Evolutionary conservation across 2,329 filamentous ascomycete species (phyloP), one percentile per base, ranked within the genome.

Genomic region (Ascochyta koolunga): DNA sequence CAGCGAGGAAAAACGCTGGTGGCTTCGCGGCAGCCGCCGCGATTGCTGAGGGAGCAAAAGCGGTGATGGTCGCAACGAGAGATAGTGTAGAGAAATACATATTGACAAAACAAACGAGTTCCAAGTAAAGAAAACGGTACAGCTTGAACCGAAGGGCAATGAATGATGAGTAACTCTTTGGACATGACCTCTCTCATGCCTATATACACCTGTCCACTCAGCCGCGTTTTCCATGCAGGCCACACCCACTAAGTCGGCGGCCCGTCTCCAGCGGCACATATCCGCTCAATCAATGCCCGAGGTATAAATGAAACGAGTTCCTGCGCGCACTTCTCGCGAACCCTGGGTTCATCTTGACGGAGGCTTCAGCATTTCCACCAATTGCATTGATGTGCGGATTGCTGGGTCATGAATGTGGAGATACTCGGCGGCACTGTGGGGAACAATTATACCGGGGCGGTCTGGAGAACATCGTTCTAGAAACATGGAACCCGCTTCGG

Each of bases 1-100:
- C 72, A 9, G 71, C 68, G 2, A 75, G 66, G 37, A 72, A 62
- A 53, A 72, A 75, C 16, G 62, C 65, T 3, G 67, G 57, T 1
- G 59, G 54, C 27, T 61, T 66, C 10, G 25, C 21, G 19, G 36
- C 50, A 3, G 51, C 40, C 18, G 51, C 51, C 36, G 51, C 51
- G 15, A 42, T 15, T 27, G 36, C 40, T 32, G 46, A 31, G 11
- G 45, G 13, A 21, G 46, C 11, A 4, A 50, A 45, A 7, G 51
- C 3, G 31, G 45, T 44, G 15, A 54, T 45, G 7, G 51, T 50
- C 24, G 41, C 51, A 24, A 54, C 41, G 10, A 54, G 10, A 9
- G 45, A 41, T 1, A 54, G 45, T 36, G 36, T 37, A n/a, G 45
- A 48, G 36, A 54, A 21, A 25, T 46, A 40, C 51, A 54, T 54